Percentiles rank a stretch among this genome's conserved stretches.
Evolutionary conservation across 208 protist genomes (phyloP).

Genomic region (Wallacemonas sp.): DNA sequence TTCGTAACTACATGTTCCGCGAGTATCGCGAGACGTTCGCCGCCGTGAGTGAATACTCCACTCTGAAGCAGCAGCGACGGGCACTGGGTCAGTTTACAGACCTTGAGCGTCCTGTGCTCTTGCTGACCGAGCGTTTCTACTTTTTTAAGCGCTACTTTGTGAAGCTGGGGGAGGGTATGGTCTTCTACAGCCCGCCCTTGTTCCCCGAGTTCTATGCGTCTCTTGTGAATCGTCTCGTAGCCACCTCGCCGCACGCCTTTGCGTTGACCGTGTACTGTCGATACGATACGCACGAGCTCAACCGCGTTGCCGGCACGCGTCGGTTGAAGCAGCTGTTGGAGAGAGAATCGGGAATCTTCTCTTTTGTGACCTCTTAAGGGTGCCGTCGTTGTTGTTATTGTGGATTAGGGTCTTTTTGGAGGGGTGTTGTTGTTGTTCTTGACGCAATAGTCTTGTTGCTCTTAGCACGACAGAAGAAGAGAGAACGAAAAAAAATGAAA

Average conservation of each 20-base stretch:
- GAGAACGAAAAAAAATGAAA: too few relatives aligned
- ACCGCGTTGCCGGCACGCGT: slow-evolving; percentile 87
- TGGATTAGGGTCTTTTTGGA: too few relatives aligned
- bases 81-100: slow-evolving; percentile 85
- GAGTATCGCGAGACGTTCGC: slow-evolving; percentile 85
- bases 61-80: slow-evolving; percentile 74
- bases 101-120: slow-evolving; percentile 83
- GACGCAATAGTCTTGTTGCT: too few relatives aligned
- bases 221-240: slow-evolving; percentile 82
- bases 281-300: slow-evolving; percentile 94
- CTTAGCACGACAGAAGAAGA: too few relatives aligned
- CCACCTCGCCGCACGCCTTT: slow-evolving; percentile 74
- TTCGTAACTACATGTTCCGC: slow-evolving; percentile 95
- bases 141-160: slow-evolving; percentile 96
- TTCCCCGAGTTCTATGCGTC: slow-evolving; percentile 94
- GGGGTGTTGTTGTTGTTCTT: too few relatives aligned
- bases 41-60: slow-evolving; percentile 93
- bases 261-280: slow-evolving; percentile 88
- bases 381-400: not conserved
- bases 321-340: slow-evolving; percentile 76
- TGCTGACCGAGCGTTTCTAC: slow-evolving; percentile 97
- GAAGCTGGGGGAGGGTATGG: slow-evolving; percentile 85
- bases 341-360: slow-evolving; percentile 70
- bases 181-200: slow-evolving; percentile 96
- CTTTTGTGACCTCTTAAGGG: slow-evolving; percentile 76